phyloP scores from a whole-genome alignment of 441 rosid genomes.

The Erodium moschatum region DNA sequence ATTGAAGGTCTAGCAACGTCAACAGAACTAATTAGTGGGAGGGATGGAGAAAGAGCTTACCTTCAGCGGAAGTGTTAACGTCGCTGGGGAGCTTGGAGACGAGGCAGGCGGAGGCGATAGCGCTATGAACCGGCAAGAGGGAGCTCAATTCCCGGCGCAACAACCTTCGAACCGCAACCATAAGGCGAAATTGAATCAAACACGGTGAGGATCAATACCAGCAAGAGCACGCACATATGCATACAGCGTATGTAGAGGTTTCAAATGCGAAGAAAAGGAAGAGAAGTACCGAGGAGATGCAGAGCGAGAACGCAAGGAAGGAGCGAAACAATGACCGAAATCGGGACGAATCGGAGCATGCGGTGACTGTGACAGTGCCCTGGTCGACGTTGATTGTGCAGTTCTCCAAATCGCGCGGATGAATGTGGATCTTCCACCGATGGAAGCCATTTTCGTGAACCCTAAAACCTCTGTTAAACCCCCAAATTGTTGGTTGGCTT shows the following conservation, averaged over 20 bases:
- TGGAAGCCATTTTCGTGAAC: not conserved
- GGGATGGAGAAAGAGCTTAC: conserved; percentile 21
- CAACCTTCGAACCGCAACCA: conserved; percentile 25
- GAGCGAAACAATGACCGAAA: not conserved
- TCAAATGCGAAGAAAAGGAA: not conserved
- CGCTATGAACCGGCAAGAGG: conserved; percentile 48
- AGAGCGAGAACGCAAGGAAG: not conserved
- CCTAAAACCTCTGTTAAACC: not conserved
- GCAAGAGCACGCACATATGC: too few relatives aligned
- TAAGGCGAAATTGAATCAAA: not conserved
- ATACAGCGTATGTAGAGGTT: not conserved
- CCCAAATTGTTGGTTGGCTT: not conserved
- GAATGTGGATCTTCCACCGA: not conserved
- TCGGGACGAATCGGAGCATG: not conserved
- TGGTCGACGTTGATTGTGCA: not conserved
- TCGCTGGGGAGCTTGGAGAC: conserved; percentile 58
- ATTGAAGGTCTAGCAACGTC: not conserved
- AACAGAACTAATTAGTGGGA: not conserved
- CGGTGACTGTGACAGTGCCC: not conserved
- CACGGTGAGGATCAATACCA: not conserved
- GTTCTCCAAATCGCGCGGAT: not conserved
- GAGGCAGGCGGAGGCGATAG: conserved; percentile 53
- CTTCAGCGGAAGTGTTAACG: conserved; percentile 30
- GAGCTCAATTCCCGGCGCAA: conserved; percentile 53
- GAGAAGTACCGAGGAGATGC: not conserved